Base-by-base conservation (phyloP, 140 eudicot genomes). In the Stevia rebaudiana region DNA sequence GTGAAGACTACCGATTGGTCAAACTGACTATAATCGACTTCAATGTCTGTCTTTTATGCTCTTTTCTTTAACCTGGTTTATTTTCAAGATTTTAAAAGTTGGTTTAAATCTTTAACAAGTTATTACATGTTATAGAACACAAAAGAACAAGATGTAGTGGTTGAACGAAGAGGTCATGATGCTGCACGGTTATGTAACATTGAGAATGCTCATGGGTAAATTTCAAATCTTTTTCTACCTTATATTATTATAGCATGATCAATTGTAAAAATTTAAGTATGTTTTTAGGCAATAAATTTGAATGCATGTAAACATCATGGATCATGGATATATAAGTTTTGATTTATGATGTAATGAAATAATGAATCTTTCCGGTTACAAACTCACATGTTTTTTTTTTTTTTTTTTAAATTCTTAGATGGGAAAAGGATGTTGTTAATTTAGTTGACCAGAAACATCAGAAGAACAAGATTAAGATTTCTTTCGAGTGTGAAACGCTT, bases 141-240 rank as follows among this genome's bases (percentile, higher is more conserved):
- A 49, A 83, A 50, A 78, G 97, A 88, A 72, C 76, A 78, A 39
- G 83, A 78, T 65, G 78, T 88, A 54, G 86, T 94, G 40, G 99
- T 94, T 73, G 99, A 94, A 69, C 80, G 97, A 71, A 83, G 78
- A 83, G 97, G 99, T 18, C 99, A 94, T 76, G 99, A 88, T 80
- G 99, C 99, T 54, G 95, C 97, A 39, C 83, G 88, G 63, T 78
- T 92, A 61, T 62, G 74, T 40, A 85, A 83, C 30, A 73, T 86
- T 35, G 95, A 92, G 3, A 94, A 92, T 83, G 97, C 92, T 68
- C 97, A 94, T 61, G 97, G 99, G 99, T 94, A 79, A 63, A 78
- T 64, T 58, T 57, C 4, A 4, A 41, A 5, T 51, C 19, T n/a
- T 0, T 63, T 13, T 10, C 13, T 24, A 23, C 21, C 21, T 62